phyloP scores from a whole-genome alignment of 148 eudicot genomes.

The Vaccinium myrtillus region DNA sequence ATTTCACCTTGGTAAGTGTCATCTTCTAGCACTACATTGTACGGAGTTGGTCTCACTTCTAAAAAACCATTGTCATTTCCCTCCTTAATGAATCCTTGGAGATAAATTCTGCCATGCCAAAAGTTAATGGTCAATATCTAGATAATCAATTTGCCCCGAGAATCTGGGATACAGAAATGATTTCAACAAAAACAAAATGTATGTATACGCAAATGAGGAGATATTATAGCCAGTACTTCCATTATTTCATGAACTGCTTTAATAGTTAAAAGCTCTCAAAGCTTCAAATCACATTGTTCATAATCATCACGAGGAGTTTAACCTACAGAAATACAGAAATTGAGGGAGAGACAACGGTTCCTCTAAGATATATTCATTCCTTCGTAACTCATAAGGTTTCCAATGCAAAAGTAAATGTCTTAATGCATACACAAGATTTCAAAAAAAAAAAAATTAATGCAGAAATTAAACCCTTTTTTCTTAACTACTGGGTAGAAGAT shows the following conservation, averaged over 20 bases:
- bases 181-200: background rate
- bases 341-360: background rate
- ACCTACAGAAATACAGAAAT: background rate
- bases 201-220: background rate
- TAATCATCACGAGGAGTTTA: background rate
- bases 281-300: background rate
- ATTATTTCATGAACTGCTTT: background rate
- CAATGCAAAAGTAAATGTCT: background rate
- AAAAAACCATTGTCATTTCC: constrained; percentile 49
- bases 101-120: constrained; percentile 38
- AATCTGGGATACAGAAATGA: background rate
- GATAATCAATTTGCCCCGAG: background rate
- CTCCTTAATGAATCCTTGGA: constrained; percentile 56
- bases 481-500: background rate
- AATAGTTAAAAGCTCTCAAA: too few species aligned
- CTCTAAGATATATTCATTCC: background rate
- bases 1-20: constrained; percentile 77
- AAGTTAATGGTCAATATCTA: background rate
- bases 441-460: background rate
- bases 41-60: constrained; percentile 54
- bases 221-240: background rate
- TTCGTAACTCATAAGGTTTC: background rate
- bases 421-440: background rate
- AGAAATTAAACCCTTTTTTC: background rate
- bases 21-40: constrained; percentile 77